phyloP scores from a whole-genome alignment of 2,329 filamentous ascomycete species.

The Elsinoe fawcettii region DNA sequence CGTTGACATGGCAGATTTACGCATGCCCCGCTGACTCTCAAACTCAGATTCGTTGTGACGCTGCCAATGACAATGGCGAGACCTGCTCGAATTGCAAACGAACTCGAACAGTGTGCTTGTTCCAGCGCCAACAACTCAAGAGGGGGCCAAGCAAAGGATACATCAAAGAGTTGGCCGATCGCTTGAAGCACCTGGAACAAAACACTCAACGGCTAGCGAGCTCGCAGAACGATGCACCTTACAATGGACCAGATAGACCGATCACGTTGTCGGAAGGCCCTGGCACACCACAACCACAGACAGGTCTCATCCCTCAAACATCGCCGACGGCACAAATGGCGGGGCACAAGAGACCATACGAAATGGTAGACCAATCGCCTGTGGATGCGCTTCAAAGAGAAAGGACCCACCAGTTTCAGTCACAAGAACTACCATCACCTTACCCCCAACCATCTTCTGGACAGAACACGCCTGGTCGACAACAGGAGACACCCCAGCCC shows the following conservation, averaged over 20 bases:
- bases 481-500: not conserved
- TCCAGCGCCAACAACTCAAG: conserved; percentile 55
- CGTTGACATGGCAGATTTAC: not conserved
- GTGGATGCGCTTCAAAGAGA: not conserved
- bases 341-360: conserved; percentile 12
- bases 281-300: not conserved
- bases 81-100: conserved; percentile 77
- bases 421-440: not conserved
- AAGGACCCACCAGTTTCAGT: not conserved
- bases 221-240: conserved; percentile 20
- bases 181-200: conserved; percentile 73
- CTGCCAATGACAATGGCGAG: conserved; percentile 62
- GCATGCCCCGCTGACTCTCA: conserved; percentile 14
- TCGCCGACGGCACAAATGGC: conserved; percentile 7
- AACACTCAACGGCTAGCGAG: conserved; percentile 46
- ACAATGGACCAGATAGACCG: not conserved
- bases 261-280: not conserved
- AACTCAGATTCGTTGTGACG: conserved; percentile 67
- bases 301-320: not conserved
- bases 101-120: conserved; percentile 68
- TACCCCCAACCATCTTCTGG: not conserved
- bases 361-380: not conserved
- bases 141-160: conserved; percentile 81
- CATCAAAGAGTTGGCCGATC: conserved; percentile 83
- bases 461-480: not conserved